Percentiles rank a stretch among this genome's conserved stretches.
phyloP scores from a whole-genome alignment of 805 yeast genomes.

The Lipomyces chichibuensis region DNA sequence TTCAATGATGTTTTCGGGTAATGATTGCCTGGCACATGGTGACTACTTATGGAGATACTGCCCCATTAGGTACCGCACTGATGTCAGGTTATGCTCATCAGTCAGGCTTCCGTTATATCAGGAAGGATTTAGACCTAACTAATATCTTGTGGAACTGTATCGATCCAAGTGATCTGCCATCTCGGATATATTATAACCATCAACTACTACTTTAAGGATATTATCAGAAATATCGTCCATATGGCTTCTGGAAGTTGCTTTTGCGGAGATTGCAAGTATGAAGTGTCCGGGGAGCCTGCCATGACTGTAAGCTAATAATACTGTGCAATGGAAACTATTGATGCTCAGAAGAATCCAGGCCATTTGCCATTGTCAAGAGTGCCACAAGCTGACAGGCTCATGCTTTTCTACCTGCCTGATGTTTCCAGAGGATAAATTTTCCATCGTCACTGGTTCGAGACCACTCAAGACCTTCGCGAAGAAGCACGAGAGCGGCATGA shows the following conservation, averaged over 20 bases:
- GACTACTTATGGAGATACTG: background rate
- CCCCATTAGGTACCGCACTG: background rate
- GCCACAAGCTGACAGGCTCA: background rate
- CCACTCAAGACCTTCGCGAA: background rate
- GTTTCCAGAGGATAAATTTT: background rate
- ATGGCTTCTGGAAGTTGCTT: background rate
- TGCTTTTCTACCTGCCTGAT: background rate
- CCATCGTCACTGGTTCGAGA: background rate
- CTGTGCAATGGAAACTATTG: background rate
- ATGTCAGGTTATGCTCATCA: background rate
- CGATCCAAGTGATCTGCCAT: background rate
- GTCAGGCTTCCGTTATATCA: background rate
- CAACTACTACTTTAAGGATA: background rate
- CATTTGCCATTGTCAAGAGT: background rate
- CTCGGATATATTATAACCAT: background rate
- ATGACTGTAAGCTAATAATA: background rate
- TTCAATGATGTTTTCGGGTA: background rate
- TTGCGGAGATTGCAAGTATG: background rate
- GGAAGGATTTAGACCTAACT: background rate
- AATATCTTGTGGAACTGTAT: background rate
- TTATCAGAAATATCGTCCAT: background rate
- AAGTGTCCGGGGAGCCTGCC: background rate
- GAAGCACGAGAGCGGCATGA: background rate
- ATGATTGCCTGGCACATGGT: slow-evolving; percentile 3
- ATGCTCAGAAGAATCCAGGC: background rate